Percentiles rank a stretch among this genome's conserved stretches.
Evolutionary conservation across 148 eudicot genomes (phyloP).

Genomic region (Rhododendron henanense): DNA sequence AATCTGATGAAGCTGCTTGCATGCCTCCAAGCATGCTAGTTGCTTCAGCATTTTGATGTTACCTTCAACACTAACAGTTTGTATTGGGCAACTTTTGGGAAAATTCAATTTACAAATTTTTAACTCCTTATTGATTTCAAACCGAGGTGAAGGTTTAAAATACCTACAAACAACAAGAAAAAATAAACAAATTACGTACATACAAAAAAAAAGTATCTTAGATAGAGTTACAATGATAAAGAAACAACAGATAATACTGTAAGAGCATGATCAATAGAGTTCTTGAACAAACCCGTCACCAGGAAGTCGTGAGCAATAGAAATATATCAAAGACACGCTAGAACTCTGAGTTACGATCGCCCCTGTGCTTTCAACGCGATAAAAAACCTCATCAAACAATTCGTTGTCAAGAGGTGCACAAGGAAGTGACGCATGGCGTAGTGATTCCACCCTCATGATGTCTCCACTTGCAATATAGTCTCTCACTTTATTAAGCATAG

Average conservation of each 20-base stretch:
- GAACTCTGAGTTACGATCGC: conserved; percentile 66
- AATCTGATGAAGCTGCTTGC: conserved; percentile 60
- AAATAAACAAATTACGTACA: background rate
- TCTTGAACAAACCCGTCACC: conserved; percentile 64
- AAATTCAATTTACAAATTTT: conserved; percentile 47
- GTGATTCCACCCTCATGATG: conserved; percentile 64
- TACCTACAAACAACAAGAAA: conserved; percentile 45
- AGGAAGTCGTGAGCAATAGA: conserved; percentile 86
- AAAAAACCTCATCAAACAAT: conserved; percentile 36
- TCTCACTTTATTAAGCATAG: conserved; percentile 40
- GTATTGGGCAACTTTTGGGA: conserved; percentile 74
- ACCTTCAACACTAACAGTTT: conserved; percentile 39
- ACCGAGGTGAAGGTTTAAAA: conserved; percentile 67
- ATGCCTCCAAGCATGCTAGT: conserved; percentile 79
- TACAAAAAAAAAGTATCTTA: background rate
- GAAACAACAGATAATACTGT: background rate
- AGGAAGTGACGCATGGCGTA: conserved; percentile 61
- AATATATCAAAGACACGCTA: conserved; percentile 58
- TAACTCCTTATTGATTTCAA: conserved; percentile 35
- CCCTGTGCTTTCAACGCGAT: conserved; percentile 73
- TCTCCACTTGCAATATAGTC: conserved; percentile 61
- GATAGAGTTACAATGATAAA: background rate
- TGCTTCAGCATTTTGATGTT: conserved; percentile 52
- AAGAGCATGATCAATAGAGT: background rate
- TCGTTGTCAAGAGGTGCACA: conserved; percentile 50